Evolutionary conservation across 2,329 filamentous ascomycete species (phyloP), one percentile per base, ranked within the genome.

Genomic region (Monosporascus sp.): DNA sequence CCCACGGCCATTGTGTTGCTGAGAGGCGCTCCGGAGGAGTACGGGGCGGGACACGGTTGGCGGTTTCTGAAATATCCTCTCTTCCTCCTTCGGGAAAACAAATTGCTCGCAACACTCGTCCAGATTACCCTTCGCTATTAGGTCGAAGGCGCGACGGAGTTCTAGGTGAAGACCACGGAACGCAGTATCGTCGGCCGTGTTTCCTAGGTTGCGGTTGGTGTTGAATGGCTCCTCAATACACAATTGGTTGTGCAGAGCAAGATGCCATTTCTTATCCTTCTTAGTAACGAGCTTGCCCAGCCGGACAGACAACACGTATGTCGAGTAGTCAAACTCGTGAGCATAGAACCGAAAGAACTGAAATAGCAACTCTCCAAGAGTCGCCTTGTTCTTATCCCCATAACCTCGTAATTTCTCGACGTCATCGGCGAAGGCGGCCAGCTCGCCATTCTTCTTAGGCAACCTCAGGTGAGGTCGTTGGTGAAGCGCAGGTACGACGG

Each of bases 161-260:
- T 99, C 94, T 60, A 91, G 72, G 68, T 99, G 94, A 31, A 99
- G 81, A 1, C 94, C 94, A 49, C 88, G 84, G 72, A 96, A 97
- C 0, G 94, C 93, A 44, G 89, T 95, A 68, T 96, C 92, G 67
- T 99, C 94, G 8, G 91, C 94, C 2, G 94, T 97, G 64, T 99
- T 99, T 43, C 92, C 94, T 46, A 99, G 78, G 68, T 99, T 99
- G 43, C 94, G 84, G 37, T 81, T 80, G 4, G 81, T 87, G 64
- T 96, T 99, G 77, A 99, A 99, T 0, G 94, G 94, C 69, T 99
- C 94, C 68, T 99, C 94, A 11, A 99, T 90, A 68, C 93, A 97
- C 35, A 99, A 79, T 58, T 88, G 85, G 64, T 96, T 94, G 65
- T 92, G 91, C 53, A 87, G 75, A 37, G 82, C 78, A 49, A 88